A percentile compares a stretch with the other conserved stretches of the same genome.
phyloP scores from a whole-genome alignment of 305 asterid genomes.

The Fraxinus floribunda region DNA sequence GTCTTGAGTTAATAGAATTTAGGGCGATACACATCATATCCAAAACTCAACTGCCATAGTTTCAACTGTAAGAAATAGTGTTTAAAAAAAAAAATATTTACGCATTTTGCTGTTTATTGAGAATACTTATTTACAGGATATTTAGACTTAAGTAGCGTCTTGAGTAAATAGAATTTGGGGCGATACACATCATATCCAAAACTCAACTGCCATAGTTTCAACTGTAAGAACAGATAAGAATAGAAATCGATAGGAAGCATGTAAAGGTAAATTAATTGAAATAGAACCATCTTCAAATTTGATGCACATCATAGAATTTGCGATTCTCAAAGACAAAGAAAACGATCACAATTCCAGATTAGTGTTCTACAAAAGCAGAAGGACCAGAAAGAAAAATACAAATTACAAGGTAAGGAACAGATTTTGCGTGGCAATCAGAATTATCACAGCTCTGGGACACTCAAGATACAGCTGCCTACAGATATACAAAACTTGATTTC shows the following conservation, averaged over 20 bases:
- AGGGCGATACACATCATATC: not conserved
- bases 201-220: not conserved
- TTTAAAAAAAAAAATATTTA: too few species aligned
- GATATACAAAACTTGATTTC: not conserved
- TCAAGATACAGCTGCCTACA: slow-evolving; percentile 14
- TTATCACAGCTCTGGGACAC: not conserved
- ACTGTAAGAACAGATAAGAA: not conserved
- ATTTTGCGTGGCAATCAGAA: not conserved
- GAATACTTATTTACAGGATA: too few species aligned
- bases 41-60: not conserved
- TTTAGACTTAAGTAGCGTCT: too few species aligned
- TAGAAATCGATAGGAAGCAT: not conserved
- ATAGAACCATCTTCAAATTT: not conserved
- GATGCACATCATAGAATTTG: not conserved
- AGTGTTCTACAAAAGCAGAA: slow-evolving; percentile 1
- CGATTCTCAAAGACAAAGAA: not conserved
- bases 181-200: not conserved
- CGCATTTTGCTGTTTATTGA: too few species aligned
- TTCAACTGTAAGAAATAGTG: not conserved
- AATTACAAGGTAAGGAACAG: not conserved
- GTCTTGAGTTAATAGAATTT: too few species aligned
- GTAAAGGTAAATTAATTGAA: not conserved
- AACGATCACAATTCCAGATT: not conserved
- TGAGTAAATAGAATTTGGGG: too few species aligned
- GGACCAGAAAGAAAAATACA: not conserved